Percentiles rank a stretch among this genome's conserved stretches.
Evolutionary conservation across 345 rosid genomes (phyloP).

Genomic region (Durio zibethinus): DNA sequence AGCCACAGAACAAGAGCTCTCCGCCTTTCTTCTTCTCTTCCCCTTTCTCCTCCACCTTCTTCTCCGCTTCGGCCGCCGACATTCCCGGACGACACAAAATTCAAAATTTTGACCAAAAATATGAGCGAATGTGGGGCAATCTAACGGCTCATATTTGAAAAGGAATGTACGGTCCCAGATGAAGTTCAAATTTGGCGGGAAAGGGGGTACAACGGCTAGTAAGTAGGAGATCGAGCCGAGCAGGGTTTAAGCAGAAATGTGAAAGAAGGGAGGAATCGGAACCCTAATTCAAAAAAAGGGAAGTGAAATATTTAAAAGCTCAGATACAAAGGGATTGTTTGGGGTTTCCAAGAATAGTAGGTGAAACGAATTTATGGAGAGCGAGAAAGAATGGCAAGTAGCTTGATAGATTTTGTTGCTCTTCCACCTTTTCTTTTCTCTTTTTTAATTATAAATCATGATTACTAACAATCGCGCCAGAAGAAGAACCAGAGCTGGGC

Average conservation of each 20-base stretch:
- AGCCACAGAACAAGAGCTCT: slow-evolving; percentile 87
- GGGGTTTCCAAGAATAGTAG: slow-evolving; percentile 24
- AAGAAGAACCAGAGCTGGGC: no score
- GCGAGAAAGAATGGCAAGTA: no score
- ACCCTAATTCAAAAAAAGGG: slow-evolving; percentile 51
- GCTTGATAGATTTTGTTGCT: not conserved
- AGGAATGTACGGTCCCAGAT: slow-evolving; percentile 24
- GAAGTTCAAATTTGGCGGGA: slow-evolving; percentile 61
- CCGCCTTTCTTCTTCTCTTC: slow-evolving; percentile 61
- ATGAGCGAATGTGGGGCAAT: slow-evolving; percentile 20
- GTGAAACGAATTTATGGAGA: no score
- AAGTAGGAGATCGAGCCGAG: slow-evolving; percentile 30
- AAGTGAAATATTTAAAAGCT: not conserved
- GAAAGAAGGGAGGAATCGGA: slow-evolving; percentile 27
- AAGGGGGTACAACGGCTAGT: slow-evolving; percentile 46
- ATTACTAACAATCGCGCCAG: no score
- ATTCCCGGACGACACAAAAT: slow-evolving; percentile 19
- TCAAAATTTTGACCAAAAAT: slow-evolving; percentile 6
- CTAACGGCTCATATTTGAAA: slow-evolving; percentile 49
- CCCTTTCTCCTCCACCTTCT: slow-evolving; percentile 29
- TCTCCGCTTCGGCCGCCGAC: slow-evolving; percentile 51
- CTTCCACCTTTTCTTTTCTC: not conserved
- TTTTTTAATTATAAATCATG: not conserved
- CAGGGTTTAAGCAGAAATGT: slow-evolving; percentile 21
- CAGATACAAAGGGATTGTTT: slow-evolving; percentile 21